Conservation (phyloP, 441 rosid species). For the Populus hybrid region DNA sequence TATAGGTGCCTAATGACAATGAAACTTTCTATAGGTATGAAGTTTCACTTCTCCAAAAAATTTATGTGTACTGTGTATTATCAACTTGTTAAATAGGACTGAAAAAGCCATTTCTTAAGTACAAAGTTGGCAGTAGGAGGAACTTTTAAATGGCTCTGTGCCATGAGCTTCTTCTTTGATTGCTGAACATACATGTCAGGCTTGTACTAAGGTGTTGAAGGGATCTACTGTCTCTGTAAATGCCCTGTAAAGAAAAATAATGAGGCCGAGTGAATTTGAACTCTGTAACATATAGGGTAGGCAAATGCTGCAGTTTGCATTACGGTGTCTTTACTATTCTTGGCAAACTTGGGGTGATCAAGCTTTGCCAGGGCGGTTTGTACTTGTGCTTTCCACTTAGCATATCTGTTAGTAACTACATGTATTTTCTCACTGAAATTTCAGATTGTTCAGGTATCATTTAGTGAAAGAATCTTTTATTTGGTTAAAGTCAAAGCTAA, state of each 20-base stretch:
- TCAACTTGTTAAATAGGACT: neutral
- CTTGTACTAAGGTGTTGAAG: neutral
- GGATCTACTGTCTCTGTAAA: neutral
- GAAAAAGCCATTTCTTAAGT: neutral
- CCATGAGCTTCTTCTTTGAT: neutral
- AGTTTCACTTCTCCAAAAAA: too few relatives aligned
- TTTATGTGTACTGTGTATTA: too few relatives aligned
- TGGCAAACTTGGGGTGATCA: neutral
- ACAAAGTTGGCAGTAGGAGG: neutral
- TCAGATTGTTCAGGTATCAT: neutral
- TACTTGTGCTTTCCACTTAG: neutral
- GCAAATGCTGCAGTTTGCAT: neutral
- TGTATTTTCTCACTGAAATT: neutral
- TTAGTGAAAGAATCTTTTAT: neutral
- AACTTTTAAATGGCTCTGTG: neutral
- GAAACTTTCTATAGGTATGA: too few relatives aligned
- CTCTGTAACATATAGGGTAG: neutral
- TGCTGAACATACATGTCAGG: neutral
- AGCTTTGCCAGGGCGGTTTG: neutral
- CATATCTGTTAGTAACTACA: neutral
- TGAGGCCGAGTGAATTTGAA: neutral
- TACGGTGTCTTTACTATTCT: neutral
- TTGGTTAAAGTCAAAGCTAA: neutral
- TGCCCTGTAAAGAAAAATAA: neutral
- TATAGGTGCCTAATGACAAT: too few relatives aligned